Conservation (phyloP, 73 alveolate species). For the Breviolum minutum region DNA sequence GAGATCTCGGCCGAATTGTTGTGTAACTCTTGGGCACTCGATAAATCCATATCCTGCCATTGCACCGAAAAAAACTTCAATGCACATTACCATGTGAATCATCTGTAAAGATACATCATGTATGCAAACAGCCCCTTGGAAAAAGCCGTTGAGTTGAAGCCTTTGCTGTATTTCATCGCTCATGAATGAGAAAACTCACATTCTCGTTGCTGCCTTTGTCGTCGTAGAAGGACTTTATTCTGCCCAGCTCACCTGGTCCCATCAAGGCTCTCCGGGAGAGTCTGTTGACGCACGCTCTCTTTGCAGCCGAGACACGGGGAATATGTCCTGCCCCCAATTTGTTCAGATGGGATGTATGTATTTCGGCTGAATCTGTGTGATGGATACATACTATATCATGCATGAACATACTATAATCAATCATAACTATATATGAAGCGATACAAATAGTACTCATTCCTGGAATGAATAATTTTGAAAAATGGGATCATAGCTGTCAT, state of each 20-base stretch:
- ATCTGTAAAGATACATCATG: no score
- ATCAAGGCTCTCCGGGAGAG: not conserved
- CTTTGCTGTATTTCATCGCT: no score
- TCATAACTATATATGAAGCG: no score
- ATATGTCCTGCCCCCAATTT: not conserved
- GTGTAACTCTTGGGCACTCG: constrained; percentile 92
- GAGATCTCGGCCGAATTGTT: constrained; percentile 85
- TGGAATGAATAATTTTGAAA: no score
- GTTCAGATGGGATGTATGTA: not conserved
- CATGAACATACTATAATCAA: no score
- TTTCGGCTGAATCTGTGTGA: not conserved
- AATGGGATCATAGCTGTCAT: no score
- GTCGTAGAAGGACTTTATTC: constrained; percentile 88
- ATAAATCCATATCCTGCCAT: constrained; percentile 70
- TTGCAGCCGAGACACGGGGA: constrained; percentile 54
- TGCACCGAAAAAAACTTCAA: not conserved
- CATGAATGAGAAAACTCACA: no score
- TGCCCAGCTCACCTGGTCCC: constrained; percentile 68
- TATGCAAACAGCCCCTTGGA: no score
- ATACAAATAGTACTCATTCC: no score
- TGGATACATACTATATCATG: no score
- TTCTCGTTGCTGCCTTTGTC: constrained; percentile 43
- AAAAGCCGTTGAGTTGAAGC: no score
- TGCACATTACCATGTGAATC: no score
- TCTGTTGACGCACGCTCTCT: not conserved